Percentiles rank a stretch among this genome's conserved stretches.
Conservation (phyloP, 768 basidiomycete species). For the Kwoniella sp. region DNA sequence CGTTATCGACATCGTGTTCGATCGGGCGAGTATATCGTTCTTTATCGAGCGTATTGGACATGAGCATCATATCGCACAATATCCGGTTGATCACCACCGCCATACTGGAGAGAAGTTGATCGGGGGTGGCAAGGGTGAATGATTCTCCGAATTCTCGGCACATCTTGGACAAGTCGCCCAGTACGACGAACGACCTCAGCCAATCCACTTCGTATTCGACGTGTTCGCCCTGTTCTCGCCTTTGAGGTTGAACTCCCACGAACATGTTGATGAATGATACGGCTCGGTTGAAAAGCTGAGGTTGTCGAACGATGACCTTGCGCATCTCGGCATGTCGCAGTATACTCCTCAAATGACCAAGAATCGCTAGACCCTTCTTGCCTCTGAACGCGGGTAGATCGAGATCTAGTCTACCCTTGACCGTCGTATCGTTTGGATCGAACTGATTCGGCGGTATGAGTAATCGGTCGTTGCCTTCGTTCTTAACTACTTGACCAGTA, state of each 20-base stretch:
- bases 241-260: constrained; percentile 89
- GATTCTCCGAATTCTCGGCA: constrained; percentile 88
- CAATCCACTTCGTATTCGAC: constrained; percentile 96
- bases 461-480: constrained; percentile 17
- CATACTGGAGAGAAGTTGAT: constrained; percentile 60
- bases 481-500: constrained; percentile 72
- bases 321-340: constrained; percentile 68
- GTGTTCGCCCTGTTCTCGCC: constrained; percentile 75
- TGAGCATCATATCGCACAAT: constrained; percentile 36
- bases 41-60: constrained; percentile 37
- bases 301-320: constrained; percentile 70
- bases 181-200: constrained; percentile 95
- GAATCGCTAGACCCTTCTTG: constrained; percentile 93
- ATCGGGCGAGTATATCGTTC: constrained; percentile 23
- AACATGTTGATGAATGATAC: constrained; percentile 81
- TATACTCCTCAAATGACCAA: constrained; percentile 70
- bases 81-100: constrained; percentile 31
- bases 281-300: constrained; percentile 70
- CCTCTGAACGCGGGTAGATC: constrained; percentile 87
- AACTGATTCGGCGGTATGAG: constrained; percentile 62
- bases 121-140: constrained; percentile 64
- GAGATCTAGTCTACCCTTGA: constrained; percentile 64
- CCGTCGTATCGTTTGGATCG: constrained; percentile 16
- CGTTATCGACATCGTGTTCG: constrained; percentile 24
- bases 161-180: constrained; percentile 81